Percentiles rank a stretch among this genome's conserved stretches.
phyloP scores from a whole-genome alignment of 2,329 filamentous ascomycete genomes.

The Diaporthe humulicola region DNA sequence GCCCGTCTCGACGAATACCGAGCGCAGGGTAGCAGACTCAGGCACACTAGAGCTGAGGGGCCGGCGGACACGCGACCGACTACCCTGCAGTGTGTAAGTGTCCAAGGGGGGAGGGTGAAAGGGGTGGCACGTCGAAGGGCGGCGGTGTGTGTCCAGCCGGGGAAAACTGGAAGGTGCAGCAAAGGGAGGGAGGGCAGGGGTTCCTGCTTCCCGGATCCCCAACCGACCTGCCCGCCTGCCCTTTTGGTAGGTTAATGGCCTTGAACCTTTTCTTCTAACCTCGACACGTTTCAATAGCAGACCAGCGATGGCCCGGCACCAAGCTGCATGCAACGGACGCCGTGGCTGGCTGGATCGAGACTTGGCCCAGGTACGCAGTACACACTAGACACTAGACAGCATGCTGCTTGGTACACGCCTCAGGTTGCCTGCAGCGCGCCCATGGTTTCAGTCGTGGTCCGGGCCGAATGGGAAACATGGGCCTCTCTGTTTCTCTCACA shows the following conservation, averaged over 20 bases:
- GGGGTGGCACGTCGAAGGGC: neutral
- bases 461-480: conserved; percentile 26
- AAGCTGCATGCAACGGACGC: neutral
- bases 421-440: neutral
- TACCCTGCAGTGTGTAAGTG: neutral
- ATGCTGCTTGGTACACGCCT: neutral
- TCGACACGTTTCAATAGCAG: conserved; percentile 25
- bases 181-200: neutral
- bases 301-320: conserved; percentile 22
- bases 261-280: conserved; percentile 9
- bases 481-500: conserved; percentile 21
- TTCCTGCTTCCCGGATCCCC: conserved; percentile 14
- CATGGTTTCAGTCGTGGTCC: conserved; percentile 19
- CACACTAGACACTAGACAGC: no score
- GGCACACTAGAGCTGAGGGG: neutral
- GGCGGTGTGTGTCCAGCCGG: conserved; percentile 17
- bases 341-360: conserved; percentile 1
- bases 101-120: neutral
- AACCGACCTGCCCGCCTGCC: conserved; percentile 15
- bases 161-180: conserved; percentile 15
- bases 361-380: neutral
- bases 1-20: conserved; percentile 1
- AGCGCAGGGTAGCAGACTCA: conserved; percentile 7
- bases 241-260: neutral
- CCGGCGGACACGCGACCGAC: conserved; percentile 17